Evolutionary conservation across 208 protist genomes (phyloP), one percentile per base, ranked within the genome.

Genomic region (Vickermania ingenoplastis): DNA sequence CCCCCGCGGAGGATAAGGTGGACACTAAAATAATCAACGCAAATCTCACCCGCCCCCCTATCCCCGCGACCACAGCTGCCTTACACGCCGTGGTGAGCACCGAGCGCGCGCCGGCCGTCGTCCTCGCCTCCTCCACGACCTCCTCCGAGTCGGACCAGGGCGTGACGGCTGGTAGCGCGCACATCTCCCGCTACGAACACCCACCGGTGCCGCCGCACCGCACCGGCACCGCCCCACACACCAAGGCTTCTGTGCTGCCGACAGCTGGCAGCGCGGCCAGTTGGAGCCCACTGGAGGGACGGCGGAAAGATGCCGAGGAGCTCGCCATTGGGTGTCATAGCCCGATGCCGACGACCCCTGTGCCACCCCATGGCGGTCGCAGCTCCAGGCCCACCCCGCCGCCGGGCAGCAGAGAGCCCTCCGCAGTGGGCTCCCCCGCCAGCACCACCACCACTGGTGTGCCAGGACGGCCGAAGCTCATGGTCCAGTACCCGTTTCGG

Each of bases 71-170:
- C n/a, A n/a, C n/a, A n/a, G n/a, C n/a, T n/a, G n/a, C n/a, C n/a
- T n/a, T n/a, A n/a, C n/a, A n/a, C n/a, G n/a, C n/a, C n/a, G n/a
- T n/a, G n/a, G n/a, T n/a, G n/a, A n/a, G n/a, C 17, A 27, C 50
- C 17, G n/a, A 25, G n/a, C 50, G 23, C 22, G 50, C 50, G n/a
- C n/a, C 50, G 22, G 50, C 22, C 17, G 22, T 54, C 22, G 36
- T n/a, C 50, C 50, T 59, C 54, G 24, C 13, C 54, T 28, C n/a
- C 27, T n/a, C 54, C 17, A 41, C 22, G 27, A n/a, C n/a, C 54
- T n/a, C 17, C 25, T 22, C 24, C 51, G 51, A 26, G 17, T 13
- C 23, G 51, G 11, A 22, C 21, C 25, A n/a, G 22, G 27, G n/a
- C 54, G 5, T 17, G 22, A 25, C 27, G 17, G 22, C 27, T 4